phyloP scores from a whole-genome alignment of 495 filamentous ascomycete genomes.

The Penicillium cosmopolitanum region DNA sequence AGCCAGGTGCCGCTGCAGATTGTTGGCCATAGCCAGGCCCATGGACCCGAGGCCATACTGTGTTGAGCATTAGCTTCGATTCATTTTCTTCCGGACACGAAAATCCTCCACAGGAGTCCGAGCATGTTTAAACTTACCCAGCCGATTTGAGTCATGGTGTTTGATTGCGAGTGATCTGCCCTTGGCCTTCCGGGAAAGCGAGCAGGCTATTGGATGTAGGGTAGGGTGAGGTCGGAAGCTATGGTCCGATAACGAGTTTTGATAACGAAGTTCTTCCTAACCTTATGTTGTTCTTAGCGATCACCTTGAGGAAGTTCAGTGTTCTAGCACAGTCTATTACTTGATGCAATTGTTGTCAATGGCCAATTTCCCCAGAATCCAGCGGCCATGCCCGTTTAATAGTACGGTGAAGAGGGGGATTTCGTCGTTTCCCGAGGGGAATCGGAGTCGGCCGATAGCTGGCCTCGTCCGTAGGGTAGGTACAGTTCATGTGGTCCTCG shows the following conservation, averaged over 20 bases:
- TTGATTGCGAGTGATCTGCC: background rate
- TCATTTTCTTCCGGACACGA: background rate
- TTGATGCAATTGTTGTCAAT: conserved; percentile 5
- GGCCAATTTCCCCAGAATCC: background rate
- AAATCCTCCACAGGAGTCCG: too few relatives aligned
- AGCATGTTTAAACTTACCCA: conserved; percentile 31
- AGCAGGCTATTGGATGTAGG: background rate
- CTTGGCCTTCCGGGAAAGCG: conserved; percentile 2
- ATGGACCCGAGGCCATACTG: conserved; percentile 54
- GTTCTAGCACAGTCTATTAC: background rate
- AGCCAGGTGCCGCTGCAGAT: conserved; percentile 49
- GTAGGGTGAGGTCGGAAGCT: background rate
- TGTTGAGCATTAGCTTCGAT: conserved; percentile 12
- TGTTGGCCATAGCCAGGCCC: conserved; percentile 54
- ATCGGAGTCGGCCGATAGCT: conserved; percentile 37
- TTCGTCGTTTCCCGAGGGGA: conserved; percentile 27
- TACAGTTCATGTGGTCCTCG: conserved; percentile 5
- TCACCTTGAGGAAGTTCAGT: background rate
- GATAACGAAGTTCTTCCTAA: background rate
- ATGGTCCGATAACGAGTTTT: conserved; percentile 6
- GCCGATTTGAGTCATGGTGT: conserved; percentile 45
- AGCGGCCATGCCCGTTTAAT: conserved; percentile 3
- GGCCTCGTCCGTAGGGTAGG: background rate
- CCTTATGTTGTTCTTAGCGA: background rate
- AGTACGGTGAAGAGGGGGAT: conserved; percentile 17